Evolutionary conservation across 208 protist species (phyloP).

Genomic region (Trypanosoma caninum): DNA sequence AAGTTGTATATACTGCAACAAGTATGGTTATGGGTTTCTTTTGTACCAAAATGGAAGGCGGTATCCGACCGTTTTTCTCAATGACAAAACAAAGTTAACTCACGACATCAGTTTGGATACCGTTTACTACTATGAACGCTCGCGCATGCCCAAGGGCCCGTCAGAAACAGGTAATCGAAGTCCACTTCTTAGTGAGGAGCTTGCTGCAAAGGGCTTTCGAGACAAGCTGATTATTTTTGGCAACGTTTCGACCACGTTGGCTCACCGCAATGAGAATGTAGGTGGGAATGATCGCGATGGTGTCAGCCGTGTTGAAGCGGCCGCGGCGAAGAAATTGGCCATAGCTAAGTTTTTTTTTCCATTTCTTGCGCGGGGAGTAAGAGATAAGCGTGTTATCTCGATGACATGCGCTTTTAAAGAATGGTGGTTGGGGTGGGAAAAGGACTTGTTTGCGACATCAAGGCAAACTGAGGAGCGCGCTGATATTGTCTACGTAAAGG

Average conservation of each 20-base stretch:
- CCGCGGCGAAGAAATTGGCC: slow-evolving; percentile 37
- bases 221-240: slow-evolving; percentile 27
- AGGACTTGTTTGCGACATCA: slow-evolving; percentile 17
- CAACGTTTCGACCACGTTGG: slow-evolving; percentile 22
- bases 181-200: slow-evolving; percentile 29
- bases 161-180: slow-evolving; percentile 20
- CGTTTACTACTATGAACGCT: slow-evolving; percentile 34
- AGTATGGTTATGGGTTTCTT: slow-evolving; percentile 57
- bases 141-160: slow-evolving; percentile 5
- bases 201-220: slow-evolving; percentile 23
- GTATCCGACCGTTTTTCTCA: slow-evolving; percentile 34
- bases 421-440: slow-evolving; percentile 8
- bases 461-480: background rate
- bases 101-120: slow-evolving; percentile 28
- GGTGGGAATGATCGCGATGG: background rate
- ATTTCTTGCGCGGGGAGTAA: slow-evolving; percentile 20
- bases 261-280: slow-evolving; percentile 3
- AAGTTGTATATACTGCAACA: slow-evolving; percentile 31
- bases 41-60: slow-evolving; percentile 11
- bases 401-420: slow-evolving; percentile 24
- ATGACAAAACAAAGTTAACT: slow-evolving; percentile 57
- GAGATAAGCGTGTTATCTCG: slow-evolving; percentile 18
- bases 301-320: slow-evolving; percentile 4
- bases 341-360: slow-evolving; percentile 44
- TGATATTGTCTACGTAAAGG: slow-evolving; percentile 39